Percentiles rank a stretch among this genome's conserved stretches.
phyloP scores from a whole-genome alignment of 2,329 filamentous ascomycete species.

The Penicillium sp. region DNA sequence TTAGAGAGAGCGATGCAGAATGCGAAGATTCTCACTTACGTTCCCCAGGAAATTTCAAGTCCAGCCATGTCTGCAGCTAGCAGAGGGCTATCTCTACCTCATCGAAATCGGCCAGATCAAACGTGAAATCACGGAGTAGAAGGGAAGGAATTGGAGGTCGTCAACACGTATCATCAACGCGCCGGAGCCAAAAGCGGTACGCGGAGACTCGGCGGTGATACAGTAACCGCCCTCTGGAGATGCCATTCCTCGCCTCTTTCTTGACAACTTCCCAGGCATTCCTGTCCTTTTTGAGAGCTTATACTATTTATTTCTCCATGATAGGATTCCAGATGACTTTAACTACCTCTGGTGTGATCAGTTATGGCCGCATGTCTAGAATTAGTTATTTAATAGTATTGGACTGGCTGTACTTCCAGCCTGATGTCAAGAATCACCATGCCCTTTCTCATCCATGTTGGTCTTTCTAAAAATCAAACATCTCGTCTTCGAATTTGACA shows the following conservation, averaged over 20 bases:
- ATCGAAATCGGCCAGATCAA: background rate
- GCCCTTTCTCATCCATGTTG: background rate
- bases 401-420: background rate
- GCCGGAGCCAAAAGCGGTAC: conserved; percentile 9
- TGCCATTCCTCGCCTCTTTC: background rate
- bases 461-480: background rate
- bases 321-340: too few relatives aligned
- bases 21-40: conserved; percentile 24
- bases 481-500: background rate
- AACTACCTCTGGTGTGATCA: too few relatives aligned
- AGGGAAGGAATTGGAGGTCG: background rate
- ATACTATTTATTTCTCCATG: too few relatives aligned
- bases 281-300: too few relatives aligned
- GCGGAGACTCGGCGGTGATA: background rate
- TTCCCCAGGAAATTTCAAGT: conserved; percentile 30
- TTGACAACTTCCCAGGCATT: too few relatives aligned
- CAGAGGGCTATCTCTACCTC: background rate
- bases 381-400: too few relatives aligned
- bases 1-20: conserved; percentile 6
- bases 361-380: too few relatives aligned
- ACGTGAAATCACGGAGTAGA: background rate
- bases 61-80: conserved; percentile 26
- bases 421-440: background rate
- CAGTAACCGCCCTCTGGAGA: background rate
- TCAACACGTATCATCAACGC: conserved; percentile 1